Base-by-base conservation (phyloP, 345 rosid species). In the Hypericum perforatum region DNA sequence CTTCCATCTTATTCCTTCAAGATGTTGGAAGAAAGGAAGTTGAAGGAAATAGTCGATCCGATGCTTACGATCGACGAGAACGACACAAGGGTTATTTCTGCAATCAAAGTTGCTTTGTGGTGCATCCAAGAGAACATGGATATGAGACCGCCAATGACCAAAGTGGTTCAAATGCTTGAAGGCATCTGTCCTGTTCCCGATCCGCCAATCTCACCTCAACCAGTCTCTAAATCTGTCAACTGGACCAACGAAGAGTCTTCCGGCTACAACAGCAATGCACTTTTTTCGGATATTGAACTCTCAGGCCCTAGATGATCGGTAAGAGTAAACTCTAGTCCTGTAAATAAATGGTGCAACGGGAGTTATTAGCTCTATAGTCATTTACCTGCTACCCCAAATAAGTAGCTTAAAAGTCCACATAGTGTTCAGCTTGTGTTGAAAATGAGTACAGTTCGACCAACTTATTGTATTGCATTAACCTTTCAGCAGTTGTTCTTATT, bases 121-220 rank as follows among this genome's bases (percentile, higher is more conserved):
- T 79, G 82, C 57, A 58, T 76, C 53, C 85, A 79, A 63, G 79
- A 70, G 13, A 78, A 76, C 16, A 76, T 74, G 77, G 66, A 56
- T 13, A 15, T 60, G 43, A 69, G 85, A 52, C 85, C 85, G 4
- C 59, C 78, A 0, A 79, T 79, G 85, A 64, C 70, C n/a, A 74
- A 56, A 61, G 85, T 79, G 14, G 80, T 76, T 12, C 85, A 74
- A 64, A 76, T 79, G 82, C 85, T 79, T 7, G 78, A 76, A 61
- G 78, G 85, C 41, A 44, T 69, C 4, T 71, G 72, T 13, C 52
- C 9, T 4, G 77, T 65, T 39, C 78, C 82, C 43, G 52, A 65
- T 16, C 76, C 76, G 5, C 74, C 73, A 7, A 37, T 47, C 36
- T 56, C 74, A 13, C 48, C 66, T 15, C 72, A 59, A 37, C 49